These are phyloP conservation scores for Leccinum cinnamomeum DNA, from an alignment of 1,284 basidiomycete species.

Conservation along the genomic window DNA sequence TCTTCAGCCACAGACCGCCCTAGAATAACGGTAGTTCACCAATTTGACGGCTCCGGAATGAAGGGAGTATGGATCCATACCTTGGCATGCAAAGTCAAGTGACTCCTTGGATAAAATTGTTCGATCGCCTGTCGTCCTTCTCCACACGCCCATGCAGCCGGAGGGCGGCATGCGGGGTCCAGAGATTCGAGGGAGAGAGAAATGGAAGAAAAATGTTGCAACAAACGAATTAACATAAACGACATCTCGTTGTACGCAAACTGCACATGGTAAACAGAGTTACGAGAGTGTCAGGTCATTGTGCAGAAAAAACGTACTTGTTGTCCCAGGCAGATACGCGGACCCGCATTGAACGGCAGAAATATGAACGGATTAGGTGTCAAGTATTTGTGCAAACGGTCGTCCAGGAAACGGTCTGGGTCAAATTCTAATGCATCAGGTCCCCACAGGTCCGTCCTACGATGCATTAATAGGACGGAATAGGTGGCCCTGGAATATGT, in stretches of 20 bases:
- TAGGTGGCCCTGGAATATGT: constrained; percentile 41
- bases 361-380: constrained; percentile 45
- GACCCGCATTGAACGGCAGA: constrained; percentile 51
- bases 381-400: constrained; percentile 31
- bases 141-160: constrained; percentile 43
- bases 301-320: constrained; percentile 19
- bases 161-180: constrained; percentile 45
- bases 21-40: neutral
- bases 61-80: constrained; percentile 8
- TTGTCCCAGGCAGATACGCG: constrained; percentile 48
- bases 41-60: neutral
- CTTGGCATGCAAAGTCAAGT: constrained; percentile 54
- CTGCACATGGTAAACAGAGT: constrained; percentile 28
- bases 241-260: constrained; percentile 72
- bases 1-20: constrained; percentile 35
- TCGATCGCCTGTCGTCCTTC: constrained; percentile 48
- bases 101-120: constrained; percentile 49
- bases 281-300: neutral
- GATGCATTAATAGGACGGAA: constrained; percentile 61
- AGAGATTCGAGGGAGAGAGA: constrained; percentile 46
- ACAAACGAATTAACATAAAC: constrained; percentile 62
- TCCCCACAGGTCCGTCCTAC: constrained; percentile 65
- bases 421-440: constrained; percentile 53
- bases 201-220: constrained; percentile 57
- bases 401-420: constrained; percentile 51